phyloP scores from a whole-genome alignment of 768 basidiomycete species.

The Mycena sanguinolenta region DNA sequence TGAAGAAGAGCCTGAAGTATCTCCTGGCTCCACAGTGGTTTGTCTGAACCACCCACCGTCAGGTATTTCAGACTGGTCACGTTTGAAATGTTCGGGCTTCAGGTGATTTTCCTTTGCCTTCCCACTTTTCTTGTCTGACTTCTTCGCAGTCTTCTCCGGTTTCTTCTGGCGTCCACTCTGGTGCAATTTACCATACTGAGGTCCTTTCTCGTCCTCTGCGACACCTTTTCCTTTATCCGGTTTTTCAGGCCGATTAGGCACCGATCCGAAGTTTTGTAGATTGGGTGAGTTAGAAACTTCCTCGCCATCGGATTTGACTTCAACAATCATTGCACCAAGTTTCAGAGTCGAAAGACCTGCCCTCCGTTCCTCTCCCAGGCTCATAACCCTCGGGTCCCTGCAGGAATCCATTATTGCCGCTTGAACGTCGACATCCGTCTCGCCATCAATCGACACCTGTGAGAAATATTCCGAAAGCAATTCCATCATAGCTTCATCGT shows the following conservation, averaged over 20 bases:
- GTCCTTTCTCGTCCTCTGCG: background rate
- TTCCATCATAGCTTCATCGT: no score
- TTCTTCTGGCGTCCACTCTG: background rate
- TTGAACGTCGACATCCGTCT: background rate
- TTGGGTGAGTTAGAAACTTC: no score
- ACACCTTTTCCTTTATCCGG: background rate
- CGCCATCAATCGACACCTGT: no score
- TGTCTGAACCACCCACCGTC: background rate
- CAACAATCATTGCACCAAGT: background rate
- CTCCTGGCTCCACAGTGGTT: background rate
- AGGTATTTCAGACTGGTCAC: background rate
- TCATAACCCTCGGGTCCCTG: background rate
- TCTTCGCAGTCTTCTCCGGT: background rate
- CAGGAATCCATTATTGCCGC: constrained; percentile 5
- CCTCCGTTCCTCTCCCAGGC: constrained; percentile 11
- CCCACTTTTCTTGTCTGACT: no score
- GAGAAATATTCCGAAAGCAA: no score
- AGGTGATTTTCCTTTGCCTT: constrained; percentile 13
- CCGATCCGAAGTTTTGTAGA: no score
- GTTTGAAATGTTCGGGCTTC: constrained; percentile 2
- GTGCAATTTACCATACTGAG: background rate
- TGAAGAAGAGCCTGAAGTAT: background rate
- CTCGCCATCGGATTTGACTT: background rate
- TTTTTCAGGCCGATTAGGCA: no score
- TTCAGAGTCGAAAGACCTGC: constrained; percentile 1